Percentiles rank a stretch among this genome's conserved stretches.
These are phyloP conservation scores for Haematococcus sp. DNA, from an alignment of 139 green algal genomes.

Conservation along the genomic window DNA sequence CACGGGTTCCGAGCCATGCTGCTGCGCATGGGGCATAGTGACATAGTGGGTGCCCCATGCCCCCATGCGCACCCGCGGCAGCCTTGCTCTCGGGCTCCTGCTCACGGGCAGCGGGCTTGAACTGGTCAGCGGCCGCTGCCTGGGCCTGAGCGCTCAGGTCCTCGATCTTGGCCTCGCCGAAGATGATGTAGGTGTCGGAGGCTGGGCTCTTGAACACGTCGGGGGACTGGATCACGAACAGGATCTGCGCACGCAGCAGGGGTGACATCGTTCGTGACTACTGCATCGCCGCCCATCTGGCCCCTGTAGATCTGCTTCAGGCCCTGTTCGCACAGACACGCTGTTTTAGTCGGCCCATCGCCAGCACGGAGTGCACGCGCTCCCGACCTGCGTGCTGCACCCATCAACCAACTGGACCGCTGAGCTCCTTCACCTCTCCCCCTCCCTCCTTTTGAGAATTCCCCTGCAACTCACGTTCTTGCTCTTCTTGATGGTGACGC, in stretches of 20 bases:
- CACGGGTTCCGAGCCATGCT: no score
- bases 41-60: background rate
- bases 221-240: conserved; percentile 97
- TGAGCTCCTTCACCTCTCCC: no score
- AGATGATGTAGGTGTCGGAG: conserved; percentile 99
- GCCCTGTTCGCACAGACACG: no score
- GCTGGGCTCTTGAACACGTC: conserved; percentile 97
- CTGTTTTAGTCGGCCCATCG: no score
- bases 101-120: conserved; percentile 48
- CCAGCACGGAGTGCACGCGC: no score
- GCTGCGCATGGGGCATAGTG: background rate
- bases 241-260: conserved; percentile 63
- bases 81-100: conserved; percentile 23
- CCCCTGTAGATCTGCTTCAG: no score
- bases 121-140: conserved; percentile 82
- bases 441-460: no score
- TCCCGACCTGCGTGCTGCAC: no score
- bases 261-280: background rate
- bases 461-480: conserved; percentile 92
- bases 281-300: no score
- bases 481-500: conserved; percentile 98
- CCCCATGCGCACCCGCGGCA: background rate
- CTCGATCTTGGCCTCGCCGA: conserved; percentile 97
- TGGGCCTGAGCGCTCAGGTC: conserved; percentile 88
- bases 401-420: no score